phyloP scores from a whole-genome alignment of 2,329 filamentous ascomycete species.

The Hypocreales sp. region DNA sequence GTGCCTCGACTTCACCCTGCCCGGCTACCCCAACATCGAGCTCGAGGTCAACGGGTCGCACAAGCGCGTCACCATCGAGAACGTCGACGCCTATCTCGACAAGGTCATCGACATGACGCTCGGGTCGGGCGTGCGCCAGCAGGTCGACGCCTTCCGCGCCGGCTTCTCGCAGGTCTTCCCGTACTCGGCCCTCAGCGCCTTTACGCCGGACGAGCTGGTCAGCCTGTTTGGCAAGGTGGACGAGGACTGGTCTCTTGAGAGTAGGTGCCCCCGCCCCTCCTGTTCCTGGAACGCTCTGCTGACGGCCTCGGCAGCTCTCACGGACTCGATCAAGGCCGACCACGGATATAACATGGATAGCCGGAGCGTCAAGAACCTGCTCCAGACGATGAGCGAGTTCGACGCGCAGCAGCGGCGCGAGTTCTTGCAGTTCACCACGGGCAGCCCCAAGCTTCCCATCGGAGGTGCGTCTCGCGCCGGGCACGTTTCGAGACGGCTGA shows the following conservation, averaged over 20 bases:
- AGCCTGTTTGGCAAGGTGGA: conserved; percentile 86
- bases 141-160: conserved; percentile 78
- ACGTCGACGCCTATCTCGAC: conserved; percentile 79
- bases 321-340: conserved; percentile 97
- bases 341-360: conserved; percentile 99
- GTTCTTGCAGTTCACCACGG: conserved; percentile 95
- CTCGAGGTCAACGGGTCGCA: conserved; percentile 62
- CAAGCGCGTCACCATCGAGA: conserved; percentile 68
- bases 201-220: conserved; percentile 88
- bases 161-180: conserved; percentile 96
- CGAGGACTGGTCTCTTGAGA: conserved; percentile 96
- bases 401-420: conserved; percentile 62
- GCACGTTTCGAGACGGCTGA: too few species aligned
- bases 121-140: conserved; percentile 71
- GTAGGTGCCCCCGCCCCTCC: conserved; percentile 34
- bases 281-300: conserved; percentile 1
- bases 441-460: conserved; percentile 94
- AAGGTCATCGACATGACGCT: conserved; percentile 85
- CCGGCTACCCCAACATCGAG: conserved; percentile 79
- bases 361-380: conserved; percentile 80
- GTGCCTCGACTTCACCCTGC: conserved; percentile 85
- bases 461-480: conserved; percentile 65
- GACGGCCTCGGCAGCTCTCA: conserved; percentile 48
- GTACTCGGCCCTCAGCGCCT: conserved; percentile 80
- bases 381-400: conserved; percentile 90